Conservation (phyloP, 176 grass and related monocot genomes). For the Areca catechu region DNA sequence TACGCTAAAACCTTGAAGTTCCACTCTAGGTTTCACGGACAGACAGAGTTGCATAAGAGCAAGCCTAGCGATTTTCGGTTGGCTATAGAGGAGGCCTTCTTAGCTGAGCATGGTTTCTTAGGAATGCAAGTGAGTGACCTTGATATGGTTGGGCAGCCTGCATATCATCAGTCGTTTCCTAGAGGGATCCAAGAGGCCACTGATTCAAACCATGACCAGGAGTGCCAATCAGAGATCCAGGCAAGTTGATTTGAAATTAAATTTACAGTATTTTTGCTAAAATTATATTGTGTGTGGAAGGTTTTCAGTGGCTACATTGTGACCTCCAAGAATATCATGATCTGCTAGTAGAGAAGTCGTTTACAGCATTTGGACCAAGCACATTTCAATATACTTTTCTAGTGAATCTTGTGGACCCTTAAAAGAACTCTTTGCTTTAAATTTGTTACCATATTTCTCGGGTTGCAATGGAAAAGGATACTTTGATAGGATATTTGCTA, state of each 20-base stretch:
- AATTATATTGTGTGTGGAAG: too few species aligned
- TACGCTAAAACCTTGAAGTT: slow-evolving; percentile 18
- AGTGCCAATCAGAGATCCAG: slow-evolving; percentile 53
- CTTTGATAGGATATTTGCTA: too few species aligned
- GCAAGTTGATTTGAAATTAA: slow-evolving; percentile 21
- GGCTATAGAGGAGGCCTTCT: slow-evolving; percentile 86
- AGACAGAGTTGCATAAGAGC: slow-evolving; percentile 58
- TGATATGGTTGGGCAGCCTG: slow-evolving; percentile 43
- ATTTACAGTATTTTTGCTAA: too few species aligned
- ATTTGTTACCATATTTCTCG: too few species aligned
- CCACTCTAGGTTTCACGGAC: slow-evolving; percentile 73
- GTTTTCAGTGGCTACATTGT: too few species aligned
- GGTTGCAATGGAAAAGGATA: too few species aligned
- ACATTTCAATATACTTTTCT: too few species aligned
- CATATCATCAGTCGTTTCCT: slow-evolving; percentile 40
- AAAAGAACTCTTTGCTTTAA: too few species aligned
- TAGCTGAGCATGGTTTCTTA: slow-evolving; percentile 83
- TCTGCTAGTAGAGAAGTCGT: too few species aligned
- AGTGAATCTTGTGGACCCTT: too few species aligned
- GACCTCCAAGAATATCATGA: too few species aligned
- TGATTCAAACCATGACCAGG: slow-evolving; percentile 69
- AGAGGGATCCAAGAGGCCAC: slow-evolving; percentile 47
- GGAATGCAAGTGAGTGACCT: slow-evolving; percentile 40
- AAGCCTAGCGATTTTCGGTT: slow-evolving; percentile 64
- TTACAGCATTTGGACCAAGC: too few species aligned